Evolutionary conservation across 1,284 basidiomycete species (phyloP).

Genomic region (Irpex lacteus): DNA sequence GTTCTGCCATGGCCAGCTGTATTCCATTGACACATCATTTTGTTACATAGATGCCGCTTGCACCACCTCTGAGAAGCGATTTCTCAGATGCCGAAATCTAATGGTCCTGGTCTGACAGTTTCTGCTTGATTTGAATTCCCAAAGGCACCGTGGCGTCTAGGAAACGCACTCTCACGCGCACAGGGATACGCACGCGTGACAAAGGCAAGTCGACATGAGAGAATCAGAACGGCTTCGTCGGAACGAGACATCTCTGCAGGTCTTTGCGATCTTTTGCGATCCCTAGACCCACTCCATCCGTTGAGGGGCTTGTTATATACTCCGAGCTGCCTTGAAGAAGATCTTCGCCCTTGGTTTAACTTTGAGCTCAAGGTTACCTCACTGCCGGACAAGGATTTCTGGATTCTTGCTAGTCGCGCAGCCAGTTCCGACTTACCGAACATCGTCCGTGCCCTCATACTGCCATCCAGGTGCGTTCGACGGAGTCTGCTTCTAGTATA

Average conservation of each 20-base stretch:
- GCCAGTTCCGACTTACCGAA: neutral
- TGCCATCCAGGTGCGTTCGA: neutral
- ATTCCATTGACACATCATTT: neutral
- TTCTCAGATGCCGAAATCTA: conserved; percentile 1
- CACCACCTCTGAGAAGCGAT: conserved; percentile 2
- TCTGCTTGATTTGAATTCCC: conserved; percentile 14
- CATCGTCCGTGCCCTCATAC: neutral
- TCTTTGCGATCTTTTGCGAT: neutral
- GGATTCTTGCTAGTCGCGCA: neutral
- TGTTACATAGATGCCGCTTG: neutral
- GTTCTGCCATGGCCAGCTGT: neutral
- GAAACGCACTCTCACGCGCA: neutral
- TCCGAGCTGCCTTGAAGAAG: neutral
- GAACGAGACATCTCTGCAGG: neutral
- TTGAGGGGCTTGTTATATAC: neutral
- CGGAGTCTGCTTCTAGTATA: neutral
- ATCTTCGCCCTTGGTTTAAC: neutral
- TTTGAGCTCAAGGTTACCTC: neutral
- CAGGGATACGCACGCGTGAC: neutral
- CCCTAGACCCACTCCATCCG: neutral
- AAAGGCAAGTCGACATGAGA: neutral
- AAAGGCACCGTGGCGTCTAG: neutral
- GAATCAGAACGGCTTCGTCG: neutral
- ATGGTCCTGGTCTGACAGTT: conserved; percentile 16
- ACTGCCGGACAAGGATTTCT: neutral